Conservation (phyloP, 331 rosid genomes). For the Acacia concinna region DNA sequence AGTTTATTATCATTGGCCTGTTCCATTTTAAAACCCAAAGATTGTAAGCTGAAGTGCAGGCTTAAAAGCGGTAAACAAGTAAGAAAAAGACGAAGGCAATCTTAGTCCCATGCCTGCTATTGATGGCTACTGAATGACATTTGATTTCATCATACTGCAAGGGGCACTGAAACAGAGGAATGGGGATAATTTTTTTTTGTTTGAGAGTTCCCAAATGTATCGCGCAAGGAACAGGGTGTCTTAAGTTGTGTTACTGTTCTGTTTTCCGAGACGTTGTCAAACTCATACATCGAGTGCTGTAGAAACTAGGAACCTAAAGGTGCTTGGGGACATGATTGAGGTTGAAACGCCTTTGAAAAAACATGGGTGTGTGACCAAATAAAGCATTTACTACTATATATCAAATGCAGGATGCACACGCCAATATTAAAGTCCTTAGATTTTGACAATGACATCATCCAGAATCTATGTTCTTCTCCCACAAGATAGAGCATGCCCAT, state of each 20-base stretch:
- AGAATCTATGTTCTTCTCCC: slow-evolving; percentile 70
- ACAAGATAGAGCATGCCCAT: slow-evolving; percentile 50
- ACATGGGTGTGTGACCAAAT: slow-evolving; percentile 67
- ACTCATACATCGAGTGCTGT: slow-evolving; percentile 55
- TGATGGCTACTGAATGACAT: slow-evolving; percentile 9
- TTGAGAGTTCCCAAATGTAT: slow-evolving; percentile 9
- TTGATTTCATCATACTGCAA: not conserved
- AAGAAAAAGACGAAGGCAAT: not conserved
- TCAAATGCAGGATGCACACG: slow-evolving; percentile 61
- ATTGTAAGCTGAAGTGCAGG: too few relatives aligned
- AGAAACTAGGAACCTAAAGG: slow-evolving; percentile 47
- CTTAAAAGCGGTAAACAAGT: not conserved
- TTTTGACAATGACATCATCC: slow-evolving; percentile 70
- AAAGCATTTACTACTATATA: slow-evolving; percentile 66
- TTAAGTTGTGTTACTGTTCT: slow-evolving; percentile 55
- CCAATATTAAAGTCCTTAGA: slow-evolving; percentile 69
- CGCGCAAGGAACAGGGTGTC: slow-evolving; percentile 33
- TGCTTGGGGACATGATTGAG: slow-evolving; percentile 60
- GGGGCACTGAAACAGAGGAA: not conserved
- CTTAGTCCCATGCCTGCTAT: slow-evolving; percentile 24
- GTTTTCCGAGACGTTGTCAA: slow-evolving; percentile 53
- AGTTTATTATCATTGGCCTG: not conserved
- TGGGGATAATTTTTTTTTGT: not conserved
- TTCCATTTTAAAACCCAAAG: not conserved
- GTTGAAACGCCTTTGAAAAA: slow-evolving; percentile 46